Evolutionary conservation across 495 filamentous ascomycete genomes (phyloP).

Genomic region (Lasiosphaeria miniovina): DNA sequence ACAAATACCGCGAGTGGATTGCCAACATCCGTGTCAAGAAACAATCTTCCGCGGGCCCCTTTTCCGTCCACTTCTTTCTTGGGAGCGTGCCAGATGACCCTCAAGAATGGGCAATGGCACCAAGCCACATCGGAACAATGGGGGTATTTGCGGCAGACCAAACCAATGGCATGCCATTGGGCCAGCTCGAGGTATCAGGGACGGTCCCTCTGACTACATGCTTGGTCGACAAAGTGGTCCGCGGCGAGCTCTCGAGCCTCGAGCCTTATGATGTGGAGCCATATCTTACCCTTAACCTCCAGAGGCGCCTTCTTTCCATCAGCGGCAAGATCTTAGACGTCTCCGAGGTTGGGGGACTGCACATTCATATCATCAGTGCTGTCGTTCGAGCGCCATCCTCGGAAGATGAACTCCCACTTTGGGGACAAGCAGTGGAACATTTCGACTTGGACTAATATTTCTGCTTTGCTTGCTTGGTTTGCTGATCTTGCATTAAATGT

Average conservation of each 20-base stretch:
- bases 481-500: background rate
- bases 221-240: slow-evolving; percentile 41
- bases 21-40: slow-evolving; percentile 57
- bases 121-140: slow-evolving; percentile 53
- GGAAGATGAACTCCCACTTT: slow-evolving; percentile 41
- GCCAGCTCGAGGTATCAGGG: slow-evolving; percentile 39
- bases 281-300: slow-evolving; percentile 45
- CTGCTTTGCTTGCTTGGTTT: background rate
- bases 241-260: slow-evolving; percentile 40
- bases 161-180: slow-evolving; percentile 14
- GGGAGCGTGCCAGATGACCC: slow-evolving; percentile 44
- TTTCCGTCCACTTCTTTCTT: slow-evolving; percentile 60
- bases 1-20: slow-evolving; percentile 55
- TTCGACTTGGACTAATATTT: slow-evolving; percentile 21
- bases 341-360: slow-evolving; percentile 29
- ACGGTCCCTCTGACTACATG: slow-evolving; percentile 56
- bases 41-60: slow-evolving; percentile 52
- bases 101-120: slow-evolving; percentile 39
- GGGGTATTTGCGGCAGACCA: slow-evolving; percentile 45
- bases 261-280: slow-evolving; percentile 36
- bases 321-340: slow-evolving; percentile 25
- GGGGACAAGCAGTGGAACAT: slow-evolving; percentile 33
- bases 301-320: slow-evolving; percentile 35
- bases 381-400: slow-evolving; percentile 34
- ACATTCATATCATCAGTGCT: slow-evolving; percentile 41